Percentiles rank a stretch among this genome's conserved stretches.
Evolutionary conservation across 352 stramenopile species (phyloP).

Genomic region (Pythium vanterpoolii): DNA sequence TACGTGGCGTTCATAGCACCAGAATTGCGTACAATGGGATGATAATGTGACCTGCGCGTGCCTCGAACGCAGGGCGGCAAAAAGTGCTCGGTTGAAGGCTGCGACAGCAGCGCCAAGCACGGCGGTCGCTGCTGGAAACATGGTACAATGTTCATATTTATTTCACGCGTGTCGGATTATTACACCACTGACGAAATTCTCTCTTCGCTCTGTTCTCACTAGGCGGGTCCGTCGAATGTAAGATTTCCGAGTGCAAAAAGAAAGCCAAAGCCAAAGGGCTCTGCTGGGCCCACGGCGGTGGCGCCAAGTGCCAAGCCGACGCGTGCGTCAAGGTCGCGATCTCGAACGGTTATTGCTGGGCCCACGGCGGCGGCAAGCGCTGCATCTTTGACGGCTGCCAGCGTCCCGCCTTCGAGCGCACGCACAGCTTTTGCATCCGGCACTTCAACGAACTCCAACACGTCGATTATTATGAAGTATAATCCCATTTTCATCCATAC

Average conservation of each 20-base stretch:
- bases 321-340: constrained; percentile 21
- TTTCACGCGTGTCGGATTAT: neutral
- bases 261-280: constrained; percentile 18
- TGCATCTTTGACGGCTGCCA: constrained; percentile 31
- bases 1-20: too few relatives aligned
- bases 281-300: constrained; percentile 24
- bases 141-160: constrained; percentile 12
- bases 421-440: constrained; percentile 12
- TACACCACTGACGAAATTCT: too few relatives aligned
- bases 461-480: constrained; percentile 16
- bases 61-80: constrained; percentile 35
- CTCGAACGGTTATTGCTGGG: constrained; percentile 30
- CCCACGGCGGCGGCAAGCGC: constrained; percentile 33
- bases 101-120: constrained; percentile 34
- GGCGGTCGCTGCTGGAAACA: constrained; percentile 47
- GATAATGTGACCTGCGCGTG: neutral
- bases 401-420: constrained; percentile 28
- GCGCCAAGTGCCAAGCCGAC: constrained; percentile 15
- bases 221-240: constrained; percentile 23
- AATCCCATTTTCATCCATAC: too few relatives aligned
- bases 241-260: constrained; percentile 18
- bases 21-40: too few relatives aligned
- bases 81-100: constrained; percentile 36
- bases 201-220: neutral
- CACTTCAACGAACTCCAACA: constrained; percentile 23